phyloP scores from a whole-genome alignment of 2,329 filamentous ascomycete species.

The Tolypocladium ovalisporum region DNA sequence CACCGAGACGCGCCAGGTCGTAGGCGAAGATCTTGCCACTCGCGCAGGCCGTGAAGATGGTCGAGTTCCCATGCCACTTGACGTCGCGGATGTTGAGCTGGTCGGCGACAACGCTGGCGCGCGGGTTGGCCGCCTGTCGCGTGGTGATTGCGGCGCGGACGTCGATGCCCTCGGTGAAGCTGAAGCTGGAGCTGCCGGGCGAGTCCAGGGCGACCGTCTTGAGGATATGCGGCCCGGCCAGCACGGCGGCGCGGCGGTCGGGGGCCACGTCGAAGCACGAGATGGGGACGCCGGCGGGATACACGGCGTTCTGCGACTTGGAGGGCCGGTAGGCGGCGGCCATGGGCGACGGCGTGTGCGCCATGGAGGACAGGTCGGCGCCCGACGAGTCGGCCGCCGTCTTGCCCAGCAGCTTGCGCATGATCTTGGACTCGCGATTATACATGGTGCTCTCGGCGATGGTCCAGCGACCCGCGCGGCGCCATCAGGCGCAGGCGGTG shows the following conservation, averaged over 20 bases:
- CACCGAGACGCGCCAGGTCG: constrained; percentile 40
- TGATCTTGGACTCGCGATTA: constrained; percentile 43
- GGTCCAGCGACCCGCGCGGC: constrained; percentile 15
- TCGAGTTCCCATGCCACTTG: constrained; percentile 44
- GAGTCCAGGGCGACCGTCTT: constrained; percentile 49
- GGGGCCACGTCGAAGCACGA: constrained; percentile 46
- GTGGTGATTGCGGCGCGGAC: constrained; percentile 44
- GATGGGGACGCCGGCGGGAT: constrained; percentile 41
- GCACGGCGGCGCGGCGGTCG: constrained; percentile 43
- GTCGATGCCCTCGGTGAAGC: constrained; percentile 45
- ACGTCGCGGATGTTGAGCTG: constrained; percentile 55
- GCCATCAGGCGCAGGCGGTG: constrained; percentile 18
- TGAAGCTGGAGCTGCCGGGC: constrained; percentile 20
- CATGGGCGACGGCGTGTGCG: constrained; percentile 30
- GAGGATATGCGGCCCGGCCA: constrained; percentile 49
- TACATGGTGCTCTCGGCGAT: constrained; percentile 28
- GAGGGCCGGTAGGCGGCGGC: constrained; percentile 35
- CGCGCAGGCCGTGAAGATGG: constrained; percentile 51
- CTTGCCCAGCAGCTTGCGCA: constrained; percentile 51
- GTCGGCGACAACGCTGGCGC: constrained; percentile 33
- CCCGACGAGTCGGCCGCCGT: constrained; percentile 33
- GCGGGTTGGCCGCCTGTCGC: constrained; percentile 30
- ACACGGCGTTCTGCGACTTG: constrained; percentile 44
- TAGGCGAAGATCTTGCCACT: constrained; percentile 57
- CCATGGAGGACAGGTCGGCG: constrained; percentile 31